Evolutionary conservation across 106 monocot genomes (phyloP).

Genomic region (Alisma plantagoaquatica): DNA sequence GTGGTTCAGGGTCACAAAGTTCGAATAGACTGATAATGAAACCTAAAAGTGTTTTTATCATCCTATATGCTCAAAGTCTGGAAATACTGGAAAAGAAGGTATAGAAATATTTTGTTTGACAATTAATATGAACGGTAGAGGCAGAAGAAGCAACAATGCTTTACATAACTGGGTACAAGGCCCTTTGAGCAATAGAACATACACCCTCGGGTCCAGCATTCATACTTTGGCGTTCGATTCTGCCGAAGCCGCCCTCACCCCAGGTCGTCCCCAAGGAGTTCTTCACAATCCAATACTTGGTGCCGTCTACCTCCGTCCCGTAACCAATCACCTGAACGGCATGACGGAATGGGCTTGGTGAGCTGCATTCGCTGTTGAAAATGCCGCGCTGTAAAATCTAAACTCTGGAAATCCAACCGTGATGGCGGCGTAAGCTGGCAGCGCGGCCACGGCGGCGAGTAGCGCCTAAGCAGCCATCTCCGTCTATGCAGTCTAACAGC

Average conservation of each 20-base stretch:
- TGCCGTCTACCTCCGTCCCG: not conserved
- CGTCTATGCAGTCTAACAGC: slow-evolving; percentile 5
- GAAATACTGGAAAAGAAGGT: too few species aligned
- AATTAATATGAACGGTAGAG: too few species aligned
- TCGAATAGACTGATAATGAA: too few species aligned
- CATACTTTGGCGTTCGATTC: not conserved
- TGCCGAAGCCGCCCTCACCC: slow-evolving; percentile 3
- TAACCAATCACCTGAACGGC: not conserved
- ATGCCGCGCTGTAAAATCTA: slow-evolving; percentile 1
- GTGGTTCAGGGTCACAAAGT: too few species aligned
- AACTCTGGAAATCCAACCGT: not conserved
- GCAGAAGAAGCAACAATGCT: too few species aligned
- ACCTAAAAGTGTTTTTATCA: too few species aligned
- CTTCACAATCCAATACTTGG: slow-evolving; percentile 8
- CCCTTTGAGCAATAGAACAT: not conserved
- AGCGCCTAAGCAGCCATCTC: slow-evolving; percentile 1
- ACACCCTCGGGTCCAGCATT: not conserved
- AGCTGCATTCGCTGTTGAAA: not conserved
- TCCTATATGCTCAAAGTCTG: too few species aligned
- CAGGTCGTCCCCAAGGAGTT: slow-evolving; percentile 4
- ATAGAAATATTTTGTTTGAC: too few species aligned
- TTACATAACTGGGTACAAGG: too few species aligned
- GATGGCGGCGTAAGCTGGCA: not conserved
- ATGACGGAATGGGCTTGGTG: not conserved
- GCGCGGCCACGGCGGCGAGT: not conserved